Base-by-base conservation (phyloP, 148 eudicot species). In the Amaranthus palmeri region DNA sequence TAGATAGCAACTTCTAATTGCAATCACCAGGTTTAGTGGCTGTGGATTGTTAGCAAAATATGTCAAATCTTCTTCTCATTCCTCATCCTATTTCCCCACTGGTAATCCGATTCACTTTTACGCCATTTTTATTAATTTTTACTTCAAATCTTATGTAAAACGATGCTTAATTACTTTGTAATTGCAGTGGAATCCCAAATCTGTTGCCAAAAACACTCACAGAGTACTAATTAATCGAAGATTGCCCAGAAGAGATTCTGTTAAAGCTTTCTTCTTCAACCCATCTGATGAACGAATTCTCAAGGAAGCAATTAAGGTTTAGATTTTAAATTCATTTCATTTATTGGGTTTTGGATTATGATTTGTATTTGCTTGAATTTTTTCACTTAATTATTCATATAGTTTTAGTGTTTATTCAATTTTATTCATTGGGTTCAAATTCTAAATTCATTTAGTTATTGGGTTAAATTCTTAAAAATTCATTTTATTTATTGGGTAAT, bases 221-320 rank as follows among this genome's bases (percentile, higher is more conserved):
- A 8, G 46, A 5, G 18, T 46, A 11, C 8, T 43, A 18, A 52
- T 0, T 3, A 61, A 45, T 17, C 15, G n/a, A 3, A 68, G n/a
- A 17, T 25, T 53, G 25, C 54, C 50, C 45, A 36, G 49, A 46
- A 70, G 12, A 36, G 13, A 4, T 44, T 44, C 54, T 9, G 75
- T 81, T 49, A 84, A 58, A 60, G 87, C 87, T 68, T 84, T 74
- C 74, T 80, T 78, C 65, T 80, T 75, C 73, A 81, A 86, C 68
- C 84, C 84, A 43, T 56, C 49, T 52, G 83, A 84, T 48, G 81
- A 84, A 49, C 90, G 84, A 42, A 74, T 86, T 78, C 62, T 86
- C 57, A 84, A 78, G 76, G 87, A 86, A 72, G 90, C 87, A 47
- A 59, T 86, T 12, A 84, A 86, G 87, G 90, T 86, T 25, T 25